Evolutionary conservation across 2,329 filamentous ascomycete species (phyloP), one percentile per base, ranked within the genome.

Genomic region (Fusarium longipes): DNA sequence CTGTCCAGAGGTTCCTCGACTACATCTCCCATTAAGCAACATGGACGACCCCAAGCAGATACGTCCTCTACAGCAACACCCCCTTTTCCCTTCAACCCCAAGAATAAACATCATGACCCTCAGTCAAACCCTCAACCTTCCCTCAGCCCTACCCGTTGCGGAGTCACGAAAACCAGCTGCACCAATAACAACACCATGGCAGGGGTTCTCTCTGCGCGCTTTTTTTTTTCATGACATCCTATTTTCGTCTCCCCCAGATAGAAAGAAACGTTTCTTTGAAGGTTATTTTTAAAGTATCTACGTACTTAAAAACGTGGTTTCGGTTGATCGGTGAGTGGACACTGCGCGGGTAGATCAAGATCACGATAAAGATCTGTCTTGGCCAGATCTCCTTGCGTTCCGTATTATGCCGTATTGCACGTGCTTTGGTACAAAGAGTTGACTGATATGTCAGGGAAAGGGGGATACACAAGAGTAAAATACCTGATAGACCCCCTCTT

Each of bases 101-200:
- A 65, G 36, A 51, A 63, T 47, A 65, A 67, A 67, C 64, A 67
- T 67, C 65, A 67, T 67, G 65, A 67, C 65, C 25, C 44, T 67
- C 64, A 68, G 48, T 30, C 54, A 65, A 40, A 64, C 52, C 57
- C 52, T 57, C 59, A 64, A 51, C 51, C 48, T 62, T 44, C 49
- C 51, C 38, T 70, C 66, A 69, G 66, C 66, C 66, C 62, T 69
- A 70, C 66, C 66, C 66, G 63, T 63, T 67, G 66, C 66, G 66
- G 65, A 68, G 65, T 68, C 36, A 50, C 59, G 39, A 38, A 43
- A 53, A 35, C 45, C 38, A 22, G 18, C 42, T 63, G 44, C 67
- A 60, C 67, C 67, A 69, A 69, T 69, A 33, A 69, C 54, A 54
- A 57, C 36, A 49, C 44, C 60, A 58, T 36, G 39, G 56, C 65